A percentile compares a stretch with the other conserved stretches of the same genome.
These are phyloP conservation scores for Chernovozyma sophiae-reginae DNA, from an alignment of 1,139 yeast genomes.

Conservation along the genomic window DNA sequence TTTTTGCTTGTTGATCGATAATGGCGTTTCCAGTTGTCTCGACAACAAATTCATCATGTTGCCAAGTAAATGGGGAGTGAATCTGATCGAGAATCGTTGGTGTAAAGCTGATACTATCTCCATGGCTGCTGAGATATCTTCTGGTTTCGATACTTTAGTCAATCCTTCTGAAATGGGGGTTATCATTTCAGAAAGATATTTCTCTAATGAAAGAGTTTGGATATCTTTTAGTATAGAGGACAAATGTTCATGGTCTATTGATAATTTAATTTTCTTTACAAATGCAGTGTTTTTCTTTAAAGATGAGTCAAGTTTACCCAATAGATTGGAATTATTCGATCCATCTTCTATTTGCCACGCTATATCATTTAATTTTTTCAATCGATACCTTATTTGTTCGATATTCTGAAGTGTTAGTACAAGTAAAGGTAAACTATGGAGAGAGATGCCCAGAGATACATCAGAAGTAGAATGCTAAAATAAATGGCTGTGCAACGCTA, in stretches of 20 bases:
- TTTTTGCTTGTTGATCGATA: constrained; percentile 43
- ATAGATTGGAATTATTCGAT: constrained; percentile 11
- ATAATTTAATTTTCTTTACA: constrained; percentile 62
- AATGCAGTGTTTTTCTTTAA: constrained; percentile 82
- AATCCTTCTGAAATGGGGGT: constrained; percentile 64
- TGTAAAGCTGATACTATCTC: constrained; percentile 73
- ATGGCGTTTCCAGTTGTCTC: constrained; percentile 34
- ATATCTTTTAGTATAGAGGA: constrained; percentile 57
- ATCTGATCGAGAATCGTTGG: constrained; percentile 58
- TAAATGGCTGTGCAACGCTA: too few species aligned
- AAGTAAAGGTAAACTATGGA: too few species aligned
- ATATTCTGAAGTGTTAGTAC: constrained; percentile 8
- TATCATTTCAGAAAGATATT: constrained; percentile 71
- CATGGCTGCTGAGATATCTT: constrained; percentile 61
- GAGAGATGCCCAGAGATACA: too few species aligned
- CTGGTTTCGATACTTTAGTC: constrained; percentile 47
- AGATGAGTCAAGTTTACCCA: constrained; percentile 55
- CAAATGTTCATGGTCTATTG: constrained; percentile 41
- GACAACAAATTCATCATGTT: constrained; percentile 42
- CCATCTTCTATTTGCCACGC: constrained; percentile 53
- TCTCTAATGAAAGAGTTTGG: constrained; percentile 59
- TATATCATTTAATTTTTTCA: constrained; percentile 37
- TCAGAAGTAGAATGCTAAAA: too few species aligned
- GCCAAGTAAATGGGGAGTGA: constrained; percentile 51
- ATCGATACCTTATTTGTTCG: constrained; percentile 22